Percentiles rank a stretch among this genome's conserved stretches.
These are phyloP conservation scores for Xylariomycetidae sp. DNA, from an alignment of 2,329 filamentous ascomycete genomes.

Conservation along the genomic window DNA sequence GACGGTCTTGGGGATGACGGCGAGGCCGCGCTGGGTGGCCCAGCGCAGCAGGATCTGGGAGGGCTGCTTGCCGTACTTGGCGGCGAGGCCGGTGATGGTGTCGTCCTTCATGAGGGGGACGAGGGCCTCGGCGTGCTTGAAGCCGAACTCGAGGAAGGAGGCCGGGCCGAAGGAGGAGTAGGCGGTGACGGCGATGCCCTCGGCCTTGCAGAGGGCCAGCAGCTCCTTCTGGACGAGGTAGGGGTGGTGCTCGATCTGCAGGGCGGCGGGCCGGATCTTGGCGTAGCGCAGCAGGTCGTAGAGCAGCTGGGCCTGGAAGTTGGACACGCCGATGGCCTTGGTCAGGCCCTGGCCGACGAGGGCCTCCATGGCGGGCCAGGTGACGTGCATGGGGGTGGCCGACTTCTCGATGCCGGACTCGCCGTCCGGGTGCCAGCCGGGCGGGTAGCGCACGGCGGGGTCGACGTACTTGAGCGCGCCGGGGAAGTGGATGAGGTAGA, in stretches of 20 bases:
- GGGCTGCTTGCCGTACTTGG: slow-evolving; percentile 67
- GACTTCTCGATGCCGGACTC: slow-evolving; percentile 55
- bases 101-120: slow-evolving; percentile 68
- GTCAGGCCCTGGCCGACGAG: slow-evolving; percentile 66
- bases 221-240: slow-evolving; percentile 75
- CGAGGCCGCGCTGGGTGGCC: slow-evolving; percentile 77
- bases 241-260: slow-evolving; percentile 89
- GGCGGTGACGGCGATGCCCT: slow-evolving; percentile 72
- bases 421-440: slow-evolving; percentile 68
- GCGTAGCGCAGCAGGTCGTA: slow-evolving; percentile 79
- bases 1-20: slow-evolving; percentile 77
- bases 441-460: slow-evolving; percentile 73
- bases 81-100: slow-evolving; percentile 59
- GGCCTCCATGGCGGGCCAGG: slow-evolving; percentile 75
- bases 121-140: slow-evolving; percentile 61
- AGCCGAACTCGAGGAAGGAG: slow-evolving; percentile 72
- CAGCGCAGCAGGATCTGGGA: slow-evolving; percentile 82
- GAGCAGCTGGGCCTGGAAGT: slow-evolving; percentile 74
- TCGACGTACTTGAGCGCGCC: slow-evolving; percentile 82
- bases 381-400: slow-evolving; percentile 73
- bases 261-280: slow-evolving; percentile 66
- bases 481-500: slow-evolving; percentile 88
- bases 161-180: slow-evolving; percentile 82
- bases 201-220: slow-evolving; percentile 61
- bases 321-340: slow-evolving; percentile 73